Conservation (phyloP, 2,329 filamentous ascomycete genomes). For the Fusarium pilosicola region DNA sequence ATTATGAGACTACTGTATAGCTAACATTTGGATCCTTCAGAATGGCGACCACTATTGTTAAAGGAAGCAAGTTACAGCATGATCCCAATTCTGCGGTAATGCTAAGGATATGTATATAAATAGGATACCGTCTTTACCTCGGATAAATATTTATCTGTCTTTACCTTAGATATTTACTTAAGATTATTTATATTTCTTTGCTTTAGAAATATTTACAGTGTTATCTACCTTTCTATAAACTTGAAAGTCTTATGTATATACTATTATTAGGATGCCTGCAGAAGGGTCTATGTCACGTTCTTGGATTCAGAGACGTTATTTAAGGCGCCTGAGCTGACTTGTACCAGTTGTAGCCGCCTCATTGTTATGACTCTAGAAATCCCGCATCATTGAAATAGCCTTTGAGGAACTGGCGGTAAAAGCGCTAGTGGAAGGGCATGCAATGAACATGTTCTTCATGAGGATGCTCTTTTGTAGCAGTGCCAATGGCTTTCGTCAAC, state of each 20-base stretch:
- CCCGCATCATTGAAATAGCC: fast-evolving
- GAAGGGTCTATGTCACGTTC: fast-evolving
- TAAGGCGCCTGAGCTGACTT: too few species aligned
- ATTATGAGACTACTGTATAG: fast-evolving
- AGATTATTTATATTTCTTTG: fast-evolving
- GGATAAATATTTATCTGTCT: background rate
- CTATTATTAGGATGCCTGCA: fast-evolving
- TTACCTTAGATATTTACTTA: fast-evolving
- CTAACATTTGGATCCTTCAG: background rate
- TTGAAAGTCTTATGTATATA: fast-evolving
- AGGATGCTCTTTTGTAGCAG: fast-evolving
- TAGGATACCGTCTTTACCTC: background rate
- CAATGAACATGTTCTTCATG: fast-evolving
- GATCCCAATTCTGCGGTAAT: fast-evolving
- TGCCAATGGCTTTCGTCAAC: fast-evolving
- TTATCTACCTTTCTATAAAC: fast-evolving
- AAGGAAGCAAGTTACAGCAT: background rate
- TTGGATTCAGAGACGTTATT: too few species aligned
- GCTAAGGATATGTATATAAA: background rate
- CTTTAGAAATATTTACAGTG: fast-evolving
- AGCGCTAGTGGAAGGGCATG: fast-evolving
- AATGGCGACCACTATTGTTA: background rate
- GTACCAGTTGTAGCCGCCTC: too few species aligned
- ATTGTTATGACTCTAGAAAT: fast-evolving
- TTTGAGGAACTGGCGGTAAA: fast-evolving